Conservation (phyloP, 2,329 filamentous ascomycete genomes). For the Cercospora sp. region DNA sequence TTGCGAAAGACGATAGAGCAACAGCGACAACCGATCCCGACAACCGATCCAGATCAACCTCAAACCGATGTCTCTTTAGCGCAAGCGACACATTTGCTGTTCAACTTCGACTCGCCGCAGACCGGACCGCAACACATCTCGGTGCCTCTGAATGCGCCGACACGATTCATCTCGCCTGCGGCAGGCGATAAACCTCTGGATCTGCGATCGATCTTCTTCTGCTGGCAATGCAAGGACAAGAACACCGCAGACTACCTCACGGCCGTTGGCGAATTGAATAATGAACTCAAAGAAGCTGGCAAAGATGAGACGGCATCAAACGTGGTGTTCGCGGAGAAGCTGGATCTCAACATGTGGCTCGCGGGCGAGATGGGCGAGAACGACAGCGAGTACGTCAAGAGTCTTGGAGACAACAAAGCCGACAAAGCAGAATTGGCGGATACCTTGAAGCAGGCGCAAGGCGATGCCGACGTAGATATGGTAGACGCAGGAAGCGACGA, state of each 20-base stretch:
- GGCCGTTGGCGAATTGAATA: slow-evolving; percentile 76
- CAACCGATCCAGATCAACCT: slow-evolving; percentile 66
- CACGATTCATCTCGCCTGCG: slow-evolving; percentile 79
- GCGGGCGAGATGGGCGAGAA: slow-evolving; percentile 81
- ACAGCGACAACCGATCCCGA: slow-evolving; percentile 69
- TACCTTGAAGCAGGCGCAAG: slow-evolving; percentile 45
- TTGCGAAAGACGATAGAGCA: slow-evolving; percentile 80
- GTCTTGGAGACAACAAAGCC: slow-evolving; percentile 65
- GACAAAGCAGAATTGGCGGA: slow-evolving; percentile 56
- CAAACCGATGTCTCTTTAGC: slow-evolving; percentile 65
- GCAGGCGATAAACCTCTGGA: slow-evolving; percentile 50
- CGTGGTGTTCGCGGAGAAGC: slow-evolving; percentile 83
- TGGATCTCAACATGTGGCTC: slow-evolving; percentile 91
- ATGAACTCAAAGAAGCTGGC: slow-evolving; percentile 60
- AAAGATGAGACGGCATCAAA: slow-evolving; percentile 74
- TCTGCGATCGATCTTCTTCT: slow-evolving; percentile 92
- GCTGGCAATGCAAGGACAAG: slow-evolving; percentile 90
- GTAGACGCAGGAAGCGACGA: slow-evolving; percentile 44
- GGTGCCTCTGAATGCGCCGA: slow-evolving; percentile 58
- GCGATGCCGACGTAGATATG: slow-evolving; percentile 42
- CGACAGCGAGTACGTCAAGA: slow-evolving; percentile 87
- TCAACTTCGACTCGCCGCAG: slow-evolving; percentile 37
- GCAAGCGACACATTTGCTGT: slow-evolving; percentile 66
- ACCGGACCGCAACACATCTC: slow-evolving; percentile 56
- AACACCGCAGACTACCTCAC: slow-evolving; percentile 90